A percentile compares a stretch with the other conserved stretches of the same genome.
Conservation (phyloP, 140 eudicot species). For the Oenanthe javanica region DNA sequence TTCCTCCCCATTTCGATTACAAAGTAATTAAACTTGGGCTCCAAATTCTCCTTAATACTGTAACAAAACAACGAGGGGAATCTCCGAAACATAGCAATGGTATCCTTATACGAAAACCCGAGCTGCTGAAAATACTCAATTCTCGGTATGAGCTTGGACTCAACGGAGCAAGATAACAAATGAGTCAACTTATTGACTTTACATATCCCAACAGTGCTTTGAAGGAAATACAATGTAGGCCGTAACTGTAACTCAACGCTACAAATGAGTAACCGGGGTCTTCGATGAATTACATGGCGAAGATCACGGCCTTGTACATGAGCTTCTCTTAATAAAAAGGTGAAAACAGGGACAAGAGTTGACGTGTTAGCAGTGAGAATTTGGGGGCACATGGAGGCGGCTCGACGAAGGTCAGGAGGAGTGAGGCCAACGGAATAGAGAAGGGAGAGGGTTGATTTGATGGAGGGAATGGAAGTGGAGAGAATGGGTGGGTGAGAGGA, state of each 20-base stretch:
- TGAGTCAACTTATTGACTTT: slow-evolving; percentile 39
- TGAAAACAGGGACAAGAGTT: slow-evolving; percentile 37
- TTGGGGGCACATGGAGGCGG: slow-evolving; percentile 55
- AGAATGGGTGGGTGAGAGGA: slow-evolving; percentile 44
- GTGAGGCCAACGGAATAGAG: slow-evolving; percentile 57
- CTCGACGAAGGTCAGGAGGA: slow-evolving; percentile 50
- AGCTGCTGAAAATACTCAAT: slow-evolving; percentile 56
- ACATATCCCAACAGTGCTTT: slow-evolving; percentile 60
- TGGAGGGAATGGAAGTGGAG: slow-evolving; percentile 40
- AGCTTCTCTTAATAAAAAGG: slow-evolving; percentile 88
- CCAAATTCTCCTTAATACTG: slow-evolving; percentile 63
- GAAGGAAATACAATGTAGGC: slow-evolving; percentile 79
- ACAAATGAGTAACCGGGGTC: slow-evolving; percentile 69
- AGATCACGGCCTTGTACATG: slow-evolving; percentile 37
- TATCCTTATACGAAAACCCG: slow-evolving; percentile 50
- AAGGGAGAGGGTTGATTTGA: slow-evolving; percentile 43
- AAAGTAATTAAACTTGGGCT: slow-evolving; percentile 65
- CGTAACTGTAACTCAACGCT: slow-evolving; percentile 58
- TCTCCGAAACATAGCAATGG: slow-evolving; percentile 52
- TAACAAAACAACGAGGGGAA: slow-evolving; percentile 78
- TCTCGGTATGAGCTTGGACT: slow-evolving; percentile 57
- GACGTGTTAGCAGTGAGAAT: slow-evolving; percentile 38
- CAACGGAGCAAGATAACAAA: slow-evolving; percentile 67
- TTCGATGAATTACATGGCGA: slow-evolving; percentile 67
- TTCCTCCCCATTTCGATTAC: slow-evolving; percentile 83